Evolutionary conservation across 345 rosid species (phyloP).

Genomic region (Combretum micranthum): DNA sequence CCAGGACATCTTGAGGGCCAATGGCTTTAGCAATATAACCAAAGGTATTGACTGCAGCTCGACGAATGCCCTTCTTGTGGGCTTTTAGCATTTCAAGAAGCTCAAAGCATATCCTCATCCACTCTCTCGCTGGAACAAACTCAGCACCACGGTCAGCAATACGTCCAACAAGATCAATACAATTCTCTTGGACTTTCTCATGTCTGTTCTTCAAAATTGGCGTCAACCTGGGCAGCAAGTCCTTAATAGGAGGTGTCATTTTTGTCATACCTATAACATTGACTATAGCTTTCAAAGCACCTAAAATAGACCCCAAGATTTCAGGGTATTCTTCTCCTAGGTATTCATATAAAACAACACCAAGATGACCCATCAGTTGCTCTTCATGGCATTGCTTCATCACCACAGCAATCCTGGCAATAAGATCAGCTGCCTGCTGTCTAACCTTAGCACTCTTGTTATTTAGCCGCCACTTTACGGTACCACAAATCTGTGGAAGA

Average conservation of each 20-base stretch:
- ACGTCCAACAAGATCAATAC: conserved; percentile 97
- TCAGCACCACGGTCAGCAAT: conserved; percentile 99
- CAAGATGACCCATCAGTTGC: conserved; percentile 98
- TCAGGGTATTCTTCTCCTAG: conserved; percentile 99
- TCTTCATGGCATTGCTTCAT: conserved; percentile 99
- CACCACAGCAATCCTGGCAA: conserved; percentile 91
- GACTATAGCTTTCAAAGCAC: conserved; percentile 97
- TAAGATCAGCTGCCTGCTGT: conserved; percentile 98
- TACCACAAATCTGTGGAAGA: conserved; percentile 99
- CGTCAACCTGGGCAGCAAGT: conserved; percentile 94
- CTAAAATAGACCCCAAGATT: conserved; percentile 93
- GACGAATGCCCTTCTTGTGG: conserved; percentile 95
- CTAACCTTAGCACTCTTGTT: conserved; percentile 99
- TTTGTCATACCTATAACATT: conserved; percentile 99
- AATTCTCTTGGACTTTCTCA: conserved; percentile 98
- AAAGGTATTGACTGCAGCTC: conserved; percentile 95
- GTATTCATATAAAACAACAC: conserved; percentile 93
- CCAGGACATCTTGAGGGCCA: conserved; percentile 98
- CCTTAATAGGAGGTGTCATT: conserved; percentile 99
- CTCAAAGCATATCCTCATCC: conserved; percentile 99
- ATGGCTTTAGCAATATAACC: conserved; percentile 99
- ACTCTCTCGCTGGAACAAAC: conserved; percentile 98
- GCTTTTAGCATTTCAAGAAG: conserved; percentile 99
- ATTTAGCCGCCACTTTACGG: conserved; percentile 99
- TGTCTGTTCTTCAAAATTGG: conserved; percentile 98